phyloP scores from a whole-genome alignment of 2,329 filamentous ascomycete genomes.

The Pseudogymnoascus verrucosus region DNA sequence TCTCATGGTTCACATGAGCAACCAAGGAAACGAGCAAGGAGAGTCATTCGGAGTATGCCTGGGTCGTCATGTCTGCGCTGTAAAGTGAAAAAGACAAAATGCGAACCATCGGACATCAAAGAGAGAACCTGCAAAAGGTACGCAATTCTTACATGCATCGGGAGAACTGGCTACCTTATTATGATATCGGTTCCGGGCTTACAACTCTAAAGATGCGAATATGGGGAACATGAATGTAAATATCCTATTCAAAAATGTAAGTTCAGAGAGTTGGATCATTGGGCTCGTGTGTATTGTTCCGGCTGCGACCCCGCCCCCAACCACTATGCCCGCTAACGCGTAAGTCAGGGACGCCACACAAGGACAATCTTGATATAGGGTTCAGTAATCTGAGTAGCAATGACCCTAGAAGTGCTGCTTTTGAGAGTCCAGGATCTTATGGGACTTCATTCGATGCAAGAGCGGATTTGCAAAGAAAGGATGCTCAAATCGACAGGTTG shows the following conservation, averaged over 20 bases:
- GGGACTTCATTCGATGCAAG: not conserved
- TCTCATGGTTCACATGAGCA: not conserved
- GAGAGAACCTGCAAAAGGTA: constrained; percentile 2
- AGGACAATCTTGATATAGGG: not conserved
- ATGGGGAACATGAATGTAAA: not conserved
- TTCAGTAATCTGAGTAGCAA: not conserved
- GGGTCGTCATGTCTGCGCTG: constrained; percentile 2
- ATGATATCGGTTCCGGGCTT: not conserved
- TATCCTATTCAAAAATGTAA: not conserved
- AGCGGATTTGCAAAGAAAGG: not conserved
- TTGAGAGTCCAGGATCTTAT: not conserved
- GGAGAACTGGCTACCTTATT: not conserved
- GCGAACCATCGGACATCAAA: not conserved
- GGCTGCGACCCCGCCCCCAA: not conserved
- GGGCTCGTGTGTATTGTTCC: not conserved
- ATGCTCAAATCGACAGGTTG: not conserved
- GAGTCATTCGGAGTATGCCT: not conserved
- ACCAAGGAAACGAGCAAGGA: not conserved
- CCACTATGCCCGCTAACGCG: not conserved
- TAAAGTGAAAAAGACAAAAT: constrained; percentile 4
- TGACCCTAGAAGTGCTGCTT: not conserved
- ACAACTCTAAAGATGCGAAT: constrained; percentile 1
- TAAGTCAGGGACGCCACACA: not conserved
- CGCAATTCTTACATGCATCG: not conserved
- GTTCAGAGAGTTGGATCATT: not conserved